phyloP scores from a whole-genome alignment of 306 rosid species.

The Arachis hypogaea region DNA sequence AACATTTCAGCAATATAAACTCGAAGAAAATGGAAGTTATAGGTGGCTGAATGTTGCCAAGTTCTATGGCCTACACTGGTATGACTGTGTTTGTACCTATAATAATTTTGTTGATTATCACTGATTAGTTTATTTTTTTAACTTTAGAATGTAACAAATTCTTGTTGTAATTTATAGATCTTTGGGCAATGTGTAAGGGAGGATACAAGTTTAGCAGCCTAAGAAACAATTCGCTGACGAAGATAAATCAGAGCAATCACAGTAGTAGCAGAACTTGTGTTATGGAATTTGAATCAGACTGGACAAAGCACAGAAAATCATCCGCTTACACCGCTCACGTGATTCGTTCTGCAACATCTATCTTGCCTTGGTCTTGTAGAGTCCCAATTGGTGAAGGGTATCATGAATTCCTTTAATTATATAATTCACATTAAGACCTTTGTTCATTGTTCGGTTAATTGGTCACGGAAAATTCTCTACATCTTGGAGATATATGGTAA shows the following conservation, averaged over 20 bases:
- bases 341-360: conserved; percentile 72
- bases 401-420: conserved; percentile 68
- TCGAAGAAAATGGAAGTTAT: conserved; percentile 55
- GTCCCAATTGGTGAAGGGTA: conserved; percentile 84
- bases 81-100: conserved; percentile 28
- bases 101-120: conserved; percentile 12
- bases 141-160: conserved; percentile 3
- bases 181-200: conserved; percentile 64
- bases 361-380: conserved; percentile 89
- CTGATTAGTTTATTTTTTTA: conserved; percentile 6
- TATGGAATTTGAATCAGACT: conserved; percentile 86
- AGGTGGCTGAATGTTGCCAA: conserved; percentile 56
- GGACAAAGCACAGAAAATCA: conserved; percentile 73
- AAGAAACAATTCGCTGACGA: conserved; percentile 40
- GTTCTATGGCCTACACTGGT: conserved; percentile 61
- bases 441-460: conserved; percentile 38
- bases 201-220: conserved; percentile 41
- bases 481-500: conserved; percentile 35
- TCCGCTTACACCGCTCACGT: conserved; percentile 70
- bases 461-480: conserved; percentile 40
- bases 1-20: conserved; percentile 37
- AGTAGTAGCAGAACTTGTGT: conserved; percentile 57
- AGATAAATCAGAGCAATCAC: conserved; percentile 36
- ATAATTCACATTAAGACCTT: conserved; percentile 32
- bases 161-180: conserved; percentile 45